Base-by-base conservation (phyloP, 805 yeast genomes). In the Zygosaccharomyces rouxii region DNA sequence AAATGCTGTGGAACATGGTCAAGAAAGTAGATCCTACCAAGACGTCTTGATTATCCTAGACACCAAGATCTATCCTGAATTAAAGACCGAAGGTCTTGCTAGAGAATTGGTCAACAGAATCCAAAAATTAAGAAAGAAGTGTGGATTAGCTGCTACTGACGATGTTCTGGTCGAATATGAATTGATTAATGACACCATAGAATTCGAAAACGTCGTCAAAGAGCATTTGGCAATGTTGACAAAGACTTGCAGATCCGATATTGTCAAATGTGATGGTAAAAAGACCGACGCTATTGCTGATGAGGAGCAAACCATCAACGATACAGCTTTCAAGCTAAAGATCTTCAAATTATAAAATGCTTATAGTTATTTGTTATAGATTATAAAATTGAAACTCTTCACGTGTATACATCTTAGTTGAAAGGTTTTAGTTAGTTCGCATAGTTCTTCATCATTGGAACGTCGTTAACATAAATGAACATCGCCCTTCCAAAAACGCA, bases 101-200 rank as follows among this genome's bases (percentile, higher is more conserved):
- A 88, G 99, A 76, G 98, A 94, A 71, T 78, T 94, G 65, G 80
- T 94, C 64, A 94, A 94, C 80, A 89, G 99, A 72, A 89, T 94
- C 58, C 99, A 94, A 78, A 85, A 96, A 70, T 80, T 90, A 66
- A 86, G 99, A 73, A 94, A 94, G 84, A 89, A 90, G 79, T 89
- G 87, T 55, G 96, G 96, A 29, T 77, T 94, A 64, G 86, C 86
- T 65, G 90, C 95, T 53, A 92, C 97, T 39, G 99, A 94, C 67
- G 99, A 94, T 59, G 95, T 94, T 44, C 69, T 79, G 55, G 96
- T 94, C 51, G 89, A 92, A 71, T 87, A 87, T 71, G 72, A 80
- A 55, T 66, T 89, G 52, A 57, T 71, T 49, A 78, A 81, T 55
- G 81, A 79, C 55, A 81, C 87, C 51, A 77, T 86, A 59, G 80